Conservation (phyloP, 306 rosid species). For the Pachyrhizus erosus region DNA sequence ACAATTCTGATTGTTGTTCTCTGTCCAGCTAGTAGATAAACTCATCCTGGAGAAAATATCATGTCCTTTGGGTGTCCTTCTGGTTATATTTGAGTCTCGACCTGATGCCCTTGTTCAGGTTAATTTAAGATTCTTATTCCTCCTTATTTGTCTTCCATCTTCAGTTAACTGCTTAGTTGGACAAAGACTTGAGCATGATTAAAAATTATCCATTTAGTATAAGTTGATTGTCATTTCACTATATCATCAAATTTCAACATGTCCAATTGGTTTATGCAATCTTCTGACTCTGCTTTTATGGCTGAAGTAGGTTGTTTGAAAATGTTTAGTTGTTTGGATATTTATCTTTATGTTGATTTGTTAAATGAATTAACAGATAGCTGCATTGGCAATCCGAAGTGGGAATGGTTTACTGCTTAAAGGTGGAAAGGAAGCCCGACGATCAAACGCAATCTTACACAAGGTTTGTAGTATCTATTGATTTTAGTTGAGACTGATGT, state of each 20-base stretch:
- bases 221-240: not conserved
- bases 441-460: conserved; percentile 80
- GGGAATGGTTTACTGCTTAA: conserved; percentile 93
- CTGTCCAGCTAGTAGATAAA: conserved; percentile 75
- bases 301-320: not conserved
- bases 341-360: conserved; percentile 26
- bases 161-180: conserved; percentile 31
- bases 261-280: conserved; percentile 3
- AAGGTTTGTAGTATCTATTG: conserved; percentile 63
- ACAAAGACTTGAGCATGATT: conserved; percentile 8
- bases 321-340: conserved; percentile 24
- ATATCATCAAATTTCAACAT: not conserved
- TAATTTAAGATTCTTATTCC: conserved; percentile 25
- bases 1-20: conserved; percentile 41
- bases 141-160: conserved; percentile 16
- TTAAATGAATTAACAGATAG: conserved; percentile 66
- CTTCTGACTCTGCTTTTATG: not conserved
- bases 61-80: conserved; percentile 84
- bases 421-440: conserved; percentile 91
- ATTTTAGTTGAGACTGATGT: conserved; percentile 14
- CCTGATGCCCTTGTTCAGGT: conserved; percentile 99
- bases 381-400: conserved; percentile 86
- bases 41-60: conserved; percentile 76
- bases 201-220: conserved; percentile 2
- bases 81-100: conserved; percentile 88